A percentile compares a stretch with the other conserved stretches of the same genome.
Evolutionary conservation across 108 stramenopile species (phyloP).

Genomic region (Nitzschia sp.): DNA sequence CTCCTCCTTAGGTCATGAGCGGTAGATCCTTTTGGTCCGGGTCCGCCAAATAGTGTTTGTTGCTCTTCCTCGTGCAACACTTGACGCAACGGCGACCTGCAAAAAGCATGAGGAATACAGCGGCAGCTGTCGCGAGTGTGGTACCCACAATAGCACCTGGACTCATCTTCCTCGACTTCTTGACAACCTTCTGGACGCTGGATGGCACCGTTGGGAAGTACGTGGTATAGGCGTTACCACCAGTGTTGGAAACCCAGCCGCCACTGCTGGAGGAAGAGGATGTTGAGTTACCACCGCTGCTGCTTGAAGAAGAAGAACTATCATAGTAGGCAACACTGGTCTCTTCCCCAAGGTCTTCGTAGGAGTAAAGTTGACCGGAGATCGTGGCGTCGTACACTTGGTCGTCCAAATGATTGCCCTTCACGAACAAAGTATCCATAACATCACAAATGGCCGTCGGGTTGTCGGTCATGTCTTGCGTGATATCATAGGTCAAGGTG

Average conservation of each 20-base stretch:
- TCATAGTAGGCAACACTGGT: neutral
- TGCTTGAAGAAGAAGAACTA: neutral
- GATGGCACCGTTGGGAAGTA: constrained; percentile 10
- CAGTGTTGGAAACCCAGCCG: neutral
- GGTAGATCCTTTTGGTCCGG: constrained; percentile 5
- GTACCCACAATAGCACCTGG: constrained; percentile 1
- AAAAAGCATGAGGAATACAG: neutral
- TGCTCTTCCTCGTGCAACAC: neutral
- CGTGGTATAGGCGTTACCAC: neutral
- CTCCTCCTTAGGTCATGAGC: neutral
- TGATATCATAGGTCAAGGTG: constrained; percentile 1
- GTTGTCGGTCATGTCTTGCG: neutral
- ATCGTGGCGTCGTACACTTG: constrained; percentile 8
- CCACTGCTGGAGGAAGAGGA: neutral
- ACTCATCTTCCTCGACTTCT: neutral
- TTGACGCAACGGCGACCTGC: neutral
- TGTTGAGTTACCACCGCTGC: neutral
- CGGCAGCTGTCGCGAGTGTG: neutral
- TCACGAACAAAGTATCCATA: neutral
- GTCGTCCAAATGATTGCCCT: neutral
- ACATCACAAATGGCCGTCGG: neutral
- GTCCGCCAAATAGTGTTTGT: neutral
- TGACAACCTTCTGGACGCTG: neutral
- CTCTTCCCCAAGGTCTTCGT: neutral
- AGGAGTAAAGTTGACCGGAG: constrained; percentile 12